These are phyloP conservation scores for Pseudogymnoascus sp. DNA, from an alignment of 2,329 filamentous ascomycete species.

Conservation along the genomic window DNA sequence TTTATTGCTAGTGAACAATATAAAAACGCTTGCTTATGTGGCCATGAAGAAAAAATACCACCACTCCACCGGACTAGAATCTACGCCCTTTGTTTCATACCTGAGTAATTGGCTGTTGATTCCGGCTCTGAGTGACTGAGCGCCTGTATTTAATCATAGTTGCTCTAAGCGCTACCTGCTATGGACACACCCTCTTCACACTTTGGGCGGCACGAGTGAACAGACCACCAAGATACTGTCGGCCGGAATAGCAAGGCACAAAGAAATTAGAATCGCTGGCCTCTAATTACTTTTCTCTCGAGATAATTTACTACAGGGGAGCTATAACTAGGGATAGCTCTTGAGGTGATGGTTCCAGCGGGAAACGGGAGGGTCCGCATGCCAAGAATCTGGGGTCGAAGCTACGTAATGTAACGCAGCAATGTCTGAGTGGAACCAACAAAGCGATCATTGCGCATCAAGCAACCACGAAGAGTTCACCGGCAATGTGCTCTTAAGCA, in stretches of 20 bases:
- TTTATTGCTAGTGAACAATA: neutral
- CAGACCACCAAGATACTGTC: neutral
- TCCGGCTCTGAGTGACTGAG: neutral
- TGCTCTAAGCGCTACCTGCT: neutral
- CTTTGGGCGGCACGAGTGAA: neutral
- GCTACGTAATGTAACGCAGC: neutral
- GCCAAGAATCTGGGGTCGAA: constrained; percentile 8
- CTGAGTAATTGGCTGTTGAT: neutral
- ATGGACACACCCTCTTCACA: neutral
- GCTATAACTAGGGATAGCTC: neutral
- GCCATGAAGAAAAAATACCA: neutral
- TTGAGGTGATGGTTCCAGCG: neutral
- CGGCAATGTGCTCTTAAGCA: constrained; percentile 16
- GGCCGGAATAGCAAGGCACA: neutral
- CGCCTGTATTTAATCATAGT: neutral
- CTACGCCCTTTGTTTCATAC: neutral
- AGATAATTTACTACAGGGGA: neutral
- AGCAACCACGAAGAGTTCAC: neutral
- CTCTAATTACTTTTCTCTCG: neutral
- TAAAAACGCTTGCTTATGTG: neutral
- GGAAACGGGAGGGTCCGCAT: neutral
- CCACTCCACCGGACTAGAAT: neutral
- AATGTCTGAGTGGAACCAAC: neutral
- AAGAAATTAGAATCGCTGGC: neutral
- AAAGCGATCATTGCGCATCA: neutral